A percentile compares a stretch with the other conserved stretches of the same genome.
These are phyloP conservation scores for Eucalyptus sideroxylon DNA, from an alignment of 345 rosid genomes.

Conservation along the genomic window DNA sequence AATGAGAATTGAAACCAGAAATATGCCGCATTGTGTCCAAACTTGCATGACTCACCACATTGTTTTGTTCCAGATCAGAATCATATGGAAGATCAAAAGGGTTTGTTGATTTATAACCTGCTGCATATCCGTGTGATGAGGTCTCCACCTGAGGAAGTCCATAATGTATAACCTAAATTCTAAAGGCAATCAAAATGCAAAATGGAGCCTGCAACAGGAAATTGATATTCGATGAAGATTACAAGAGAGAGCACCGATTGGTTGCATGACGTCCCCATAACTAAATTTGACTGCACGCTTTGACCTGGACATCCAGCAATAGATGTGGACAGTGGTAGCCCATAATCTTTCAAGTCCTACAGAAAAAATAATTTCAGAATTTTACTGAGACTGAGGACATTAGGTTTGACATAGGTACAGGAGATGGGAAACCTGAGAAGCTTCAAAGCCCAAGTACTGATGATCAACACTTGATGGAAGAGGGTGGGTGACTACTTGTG, in stretches of 20 bases:
- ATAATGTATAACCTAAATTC: neutral
- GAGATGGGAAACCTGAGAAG: conserved; percentile 24
- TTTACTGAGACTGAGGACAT: neutral
- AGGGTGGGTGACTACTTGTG: conserved; percentile 8
- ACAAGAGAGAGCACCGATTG: conserved; percentile 21
- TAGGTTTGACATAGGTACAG: neutral
- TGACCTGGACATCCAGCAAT: conserved; percentile 8
- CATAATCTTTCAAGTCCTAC: conserved; percentile 23
- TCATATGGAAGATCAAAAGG: conserved; percentile 93
- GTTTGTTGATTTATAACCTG: conserved; percentile 51
- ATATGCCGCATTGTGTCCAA: neutral
- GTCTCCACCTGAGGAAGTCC: conserved; percentile 31
- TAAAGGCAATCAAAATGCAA: neutral
- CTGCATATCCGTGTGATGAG: conserved; percentile 11
- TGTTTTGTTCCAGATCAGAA: conserved; percentile 37
- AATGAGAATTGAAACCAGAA: neutral
- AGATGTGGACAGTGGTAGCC: conserved; percentile 3
- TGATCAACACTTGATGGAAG: conserved; percentile 23
- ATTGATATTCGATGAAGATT: neutral
- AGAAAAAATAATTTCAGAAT: conserved; percentile 4
- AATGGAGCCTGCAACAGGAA: neutral
- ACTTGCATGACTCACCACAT: conserved; percentile 41
- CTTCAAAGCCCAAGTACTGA: conserved; percentile 22
- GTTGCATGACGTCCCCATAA: conserved; percentile 15
- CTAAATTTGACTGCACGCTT: conserved; percentile 5